Percentiles rank a stretch among this genome's conserved stretches.
These are phyloP conservation scores for Phytopythium sindhum DNA, from an alignment of 352 stramenopile species.

Conservation along the genomic window DNA sequence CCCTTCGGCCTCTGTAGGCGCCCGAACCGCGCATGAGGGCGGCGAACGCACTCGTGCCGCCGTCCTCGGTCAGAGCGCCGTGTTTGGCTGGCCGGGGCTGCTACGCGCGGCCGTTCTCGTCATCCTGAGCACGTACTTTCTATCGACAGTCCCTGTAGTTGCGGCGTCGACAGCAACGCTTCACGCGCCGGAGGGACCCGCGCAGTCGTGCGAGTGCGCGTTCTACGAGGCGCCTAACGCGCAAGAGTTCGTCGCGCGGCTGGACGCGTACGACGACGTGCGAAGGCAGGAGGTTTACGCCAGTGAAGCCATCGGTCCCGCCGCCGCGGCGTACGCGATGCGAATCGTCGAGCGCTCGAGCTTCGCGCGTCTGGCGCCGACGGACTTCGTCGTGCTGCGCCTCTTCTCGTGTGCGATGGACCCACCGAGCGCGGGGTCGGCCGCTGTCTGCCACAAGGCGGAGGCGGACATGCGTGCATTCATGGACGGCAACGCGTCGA, in stretches of 20 bases:
- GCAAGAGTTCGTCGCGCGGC: slow-evolving; percentile 39
- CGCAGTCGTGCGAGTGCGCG: slow-evolving; percentile 14
- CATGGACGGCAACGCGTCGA: slow-evolving; percentile 3
- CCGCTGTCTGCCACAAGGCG: slow-evolving; percentile 18
- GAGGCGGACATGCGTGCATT: slow-evolving; percentile 20
- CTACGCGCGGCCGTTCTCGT: background rate
- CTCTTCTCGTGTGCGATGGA: slow-evolving; percentile 34
- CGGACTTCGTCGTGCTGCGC: slow-evolving; percentile 60
- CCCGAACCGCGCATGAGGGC: background rate
- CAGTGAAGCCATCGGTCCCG: slow-evolving; percentile 16
- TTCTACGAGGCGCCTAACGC: slow-evolving; percentile 30
- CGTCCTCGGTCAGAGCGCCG: background rate
- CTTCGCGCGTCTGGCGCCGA: slow-evolving; percentile 33
- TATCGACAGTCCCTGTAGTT: slow-evolving; percentile 7
- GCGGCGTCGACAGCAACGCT: slow-evolving; percentile 1
- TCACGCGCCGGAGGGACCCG: slow-evolving; percentile 1
- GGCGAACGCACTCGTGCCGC: too few relatives aligned
- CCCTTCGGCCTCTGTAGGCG: background rate
- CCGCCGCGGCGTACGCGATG: slow-evolving; percentile 17
- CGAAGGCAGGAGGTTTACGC: slow-evolving; percentile 32
- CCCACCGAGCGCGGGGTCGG: background rate
- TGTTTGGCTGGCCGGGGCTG: background rate
- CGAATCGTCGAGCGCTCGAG: slow-evolving; percentile 20
- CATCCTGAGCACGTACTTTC: background rate
- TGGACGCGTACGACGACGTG: slow-evolving; percentile 26